A percentile compares a stretch with the other conserved stretches of the same genome.
Evolutionary conservation across 179 eudicot species (phyloP).

Genomic region (Silene noctiflora): DNA sequence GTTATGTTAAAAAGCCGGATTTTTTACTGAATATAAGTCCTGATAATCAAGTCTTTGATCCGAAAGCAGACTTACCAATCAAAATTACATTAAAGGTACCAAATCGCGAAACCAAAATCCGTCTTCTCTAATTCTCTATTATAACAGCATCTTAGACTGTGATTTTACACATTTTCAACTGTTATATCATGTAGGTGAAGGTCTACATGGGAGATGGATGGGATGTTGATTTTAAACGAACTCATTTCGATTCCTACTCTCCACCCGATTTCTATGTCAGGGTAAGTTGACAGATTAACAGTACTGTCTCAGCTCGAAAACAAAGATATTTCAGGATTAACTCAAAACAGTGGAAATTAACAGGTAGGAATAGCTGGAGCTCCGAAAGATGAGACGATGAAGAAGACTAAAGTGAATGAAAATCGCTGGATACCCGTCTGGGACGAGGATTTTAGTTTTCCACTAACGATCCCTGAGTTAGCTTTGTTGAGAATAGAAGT

Average conservation of each 20-base stretch:
- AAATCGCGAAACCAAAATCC: not conserved
- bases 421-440: slow-evolving; percentile 35
- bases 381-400: slow-evolving; percentile 22
- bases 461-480: slow-evolving; percentile 1
- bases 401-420: slow-evolving; percentile 26
- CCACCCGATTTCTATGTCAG: slow-evolving; percentile 84
- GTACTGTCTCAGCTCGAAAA: no score
- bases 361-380: slow-evolving; percentile 38
- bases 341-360: not conserved
- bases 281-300: slow-evolving; percentile 34
- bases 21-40: slow-evolving; percentile 34
- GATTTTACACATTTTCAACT: not conserved
- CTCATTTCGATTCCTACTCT: slow-evolving; percentile 74
- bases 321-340: no score
- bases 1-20: slow-evolving; percentile 80
- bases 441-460: slow-evolving; percentile 11
- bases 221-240: slow-evolving; percentile 75
- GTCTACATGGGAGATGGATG: slow-evolving; percentile 91
- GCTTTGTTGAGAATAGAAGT: not conserved
- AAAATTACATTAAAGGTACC: slow-evolving; percentile 72
- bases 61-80: slow-evolving; percentile 41
- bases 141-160: not conserved
- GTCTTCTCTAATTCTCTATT: no score
- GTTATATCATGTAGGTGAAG: slow-evolving; percentile 50
- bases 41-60: slow-evolving; percentile 54